Evolutionary conservation across 495 filamentous ascomycete species (phyloP).

Genomic region (Aspergillus carlsbadensis): DNA sequence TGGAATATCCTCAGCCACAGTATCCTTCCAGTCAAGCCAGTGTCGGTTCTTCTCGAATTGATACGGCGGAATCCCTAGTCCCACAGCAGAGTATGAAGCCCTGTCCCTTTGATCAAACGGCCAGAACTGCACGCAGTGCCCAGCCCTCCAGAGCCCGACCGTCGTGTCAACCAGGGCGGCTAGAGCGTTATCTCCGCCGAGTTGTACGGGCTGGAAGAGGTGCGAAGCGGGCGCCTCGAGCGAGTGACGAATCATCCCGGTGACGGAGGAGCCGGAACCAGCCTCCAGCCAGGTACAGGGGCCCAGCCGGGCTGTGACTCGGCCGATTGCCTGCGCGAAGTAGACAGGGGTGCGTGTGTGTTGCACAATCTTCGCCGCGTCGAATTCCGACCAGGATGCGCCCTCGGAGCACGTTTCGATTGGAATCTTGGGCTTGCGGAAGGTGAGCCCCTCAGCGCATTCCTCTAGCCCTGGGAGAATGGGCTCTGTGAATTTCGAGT

Average conservation of each 20-base stretch:
- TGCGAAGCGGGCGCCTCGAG: not conserved
- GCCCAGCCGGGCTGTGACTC: constrained; percentile 31
- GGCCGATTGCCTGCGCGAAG: constrained; percentile 45
- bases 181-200: constrained; percentile 28
- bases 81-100: constrained; percentile 22
- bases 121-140: constrained; percentile 45
- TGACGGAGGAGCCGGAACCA: constrained; percentile 45
- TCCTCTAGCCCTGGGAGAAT: constrained; percentile 28
- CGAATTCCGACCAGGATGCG: constrained; percentile 27
- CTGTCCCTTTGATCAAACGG: constrained; percentile 35
- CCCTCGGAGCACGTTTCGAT: constrained; percentile 29
- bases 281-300: constrained; percentile 47
- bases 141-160: constrained; percentile 44
- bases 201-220: constrained; percentile 41
- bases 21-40: constrained; percentile 31
- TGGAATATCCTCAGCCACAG: not conserved
- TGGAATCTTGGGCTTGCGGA: constrained; percentile 30
- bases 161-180: constrained; percentile 38
- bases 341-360: constrained; percentile 52
- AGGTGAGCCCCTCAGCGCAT: constrained; percentile 23
- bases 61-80: constrained; percentile 49
- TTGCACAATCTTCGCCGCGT: constrained; percentile 20
- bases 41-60: constrained; percentile 48
- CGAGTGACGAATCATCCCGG: constrained; percentile 39
- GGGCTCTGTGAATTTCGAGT: constrained; percentile 43